These are phyloP conservation scores for Rhinocladiella similis DNA, from an alignment of 2,329 filamentous ascomycete species.

Conservation along the genomic window DNA sequence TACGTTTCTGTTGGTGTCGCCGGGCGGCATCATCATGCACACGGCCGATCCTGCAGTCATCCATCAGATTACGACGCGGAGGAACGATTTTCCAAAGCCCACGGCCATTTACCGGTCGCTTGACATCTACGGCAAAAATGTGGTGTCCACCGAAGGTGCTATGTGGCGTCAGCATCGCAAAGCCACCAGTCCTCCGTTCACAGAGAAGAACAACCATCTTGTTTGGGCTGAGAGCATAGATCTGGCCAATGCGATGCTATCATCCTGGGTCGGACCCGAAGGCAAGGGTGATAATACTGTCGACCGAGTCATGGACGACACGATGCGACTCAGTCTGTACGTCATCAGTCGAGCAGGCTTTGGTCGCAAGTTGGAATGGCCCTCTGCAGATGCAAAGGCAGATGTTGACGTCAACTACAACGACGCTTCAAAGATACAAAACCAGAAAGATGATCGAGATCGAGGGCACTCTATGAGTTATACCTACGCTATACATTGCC, in stretches of 20 bases:
- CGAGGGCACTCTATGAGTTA: slow-evolving; percentile 65
- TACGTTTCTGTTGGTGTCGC: slow-evolving; percentile 64
- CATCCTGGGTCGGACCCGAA: slow-evolving; percentile 54
- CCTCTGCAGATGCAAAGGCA: slow-evolving; percentile 54
- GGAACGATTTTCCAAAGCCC: slow-evolving; percentile 72
- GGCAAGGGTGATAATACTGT: slow-evolving; percentile 51
- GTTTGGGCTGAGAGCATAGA: slow-evolving; percentile 64
- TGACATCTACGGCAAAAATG: slow-evolving; percentile 69
- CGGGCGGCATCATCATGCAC: slow-evolving; percentile 54
- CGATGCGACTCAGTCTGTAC: slow-evolving; percentile 63
- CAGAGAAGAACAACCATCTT: slow-evolving; percentile 70
- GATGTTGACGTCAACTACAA: slow-evolving; percentile 44
- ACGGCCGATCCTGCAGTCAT: slow-evolving; percentile 66
- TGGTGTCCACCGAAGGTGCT: slow-evolving; percentile 68
- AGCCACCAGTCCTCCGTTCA: slow-evolving; percentile 70
- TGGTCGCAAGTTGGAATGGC: slow-evolving; percentile 58
- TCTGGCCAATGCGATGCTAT: slow-evolving; percentile 64
- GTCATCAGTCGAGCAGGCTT: slow-evolving; percentile 72
- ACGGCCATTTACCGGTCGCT: slow-evolving; percentile 60
- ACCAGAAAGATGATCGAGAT: slow-evolving; percentile 29
- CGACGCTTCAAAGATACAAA: slow-evolving; percentile 35
- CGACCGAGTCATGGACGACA: slow-evolving; percentile 60
- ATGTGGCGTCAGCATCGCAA: slow-evolving; percentile 74
- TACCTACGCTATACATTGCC: slow-evolving; percentile 59
- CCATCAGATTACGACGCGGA: slow-evolving; percentile 63